Evolutionary conservation across 23 red algal species (phyloP).

Genomic region (Cyanidiococcus yangmingshanensis): DNA sequence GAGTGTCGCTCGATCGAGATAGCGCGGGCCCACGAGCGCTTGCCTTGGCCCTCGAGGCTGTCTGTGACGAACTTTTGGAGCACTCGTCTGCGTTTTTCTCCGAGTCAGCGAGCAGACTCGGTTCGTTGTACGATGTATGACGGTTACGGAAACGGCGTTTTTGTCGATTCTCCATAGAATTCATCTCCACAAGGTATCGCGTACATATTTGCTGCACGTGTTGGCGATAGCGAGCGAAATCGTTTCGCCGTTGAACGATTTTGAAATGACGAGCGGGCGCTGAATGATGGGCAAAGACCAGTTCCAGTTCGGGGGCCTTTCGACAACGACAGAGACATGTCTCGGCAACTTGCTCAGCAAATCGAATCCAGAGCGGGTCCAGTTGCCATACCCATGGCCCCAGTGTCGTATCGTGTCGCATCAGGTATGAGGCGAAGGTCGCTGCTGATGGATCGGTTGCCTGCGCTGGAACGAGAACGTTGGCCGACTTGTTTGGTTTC

Average conservation of each 20-base stretch:
- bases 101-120: not conserved
- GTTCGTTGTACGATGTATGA: not conserved
- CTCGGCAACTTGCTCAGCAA: not conserved
- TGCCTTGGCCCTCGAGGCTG: not conserved
- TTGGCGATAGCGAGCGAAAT: not conserved
- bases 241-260: not conserved
- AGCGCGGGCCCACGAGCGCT: not conserved
- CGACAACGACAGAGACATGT: not conserved
- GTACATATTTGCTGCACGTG: not conserved
- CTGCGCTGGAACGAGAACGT: too few relatives aligned
- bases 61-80: not conserved
- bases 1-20: not conserved
- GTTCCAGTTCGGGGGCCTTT: too few relatives aligned
- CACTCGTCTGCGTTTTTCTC: not conserved
- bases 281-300: too few relatives aligned
- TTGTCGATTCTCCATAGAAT: not conserved
- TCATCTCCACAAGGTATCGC: not conserved
- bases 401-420: not conserved
- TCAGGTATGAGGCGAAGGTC: not conserved
- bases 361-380: not conserved
- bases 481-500: too few relatives aligned
- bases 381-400: not conserved
- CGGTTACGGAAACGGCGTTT: constrained; percentile 9
- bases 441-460: too few relatives aligned
- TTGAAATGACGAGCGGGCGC: too few relatives aligned